A percentile compares a stretch with the other conserved stretches of the same genome.
Evolutionary conservation across 345 rosid species (phyloP).

Genomic region (Erodium maritimum): DNA sequence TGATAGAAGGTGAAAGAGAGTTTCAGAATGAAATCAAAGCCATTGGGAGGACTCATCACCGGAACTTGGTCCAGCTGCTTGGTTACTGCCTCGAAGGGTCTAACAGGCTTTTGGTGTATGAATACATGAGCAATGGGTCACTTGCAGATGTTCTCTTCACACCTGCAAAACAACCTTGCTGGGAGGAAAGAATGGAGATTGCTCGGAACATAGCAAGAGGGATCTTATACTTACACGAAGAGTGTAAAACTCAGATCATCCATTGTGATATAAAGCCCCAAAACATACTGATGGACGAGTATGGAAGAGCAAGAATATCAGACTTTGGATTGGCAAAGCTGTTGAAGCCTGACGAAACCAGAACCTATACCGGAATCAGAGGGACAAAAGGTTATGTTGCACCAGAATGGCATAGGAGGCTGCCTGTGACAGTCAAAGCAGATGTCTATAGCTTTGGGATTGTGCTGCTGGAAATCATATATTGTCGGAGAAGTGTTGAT

Average conservation of each 20-base stretch:
- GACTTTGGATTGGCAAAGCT: slow-evolving; percentile 25
- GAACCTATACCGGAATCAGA: slow-evolving; percentile 13
- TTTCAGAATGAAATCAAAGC: slow-evolving; percentile 18
- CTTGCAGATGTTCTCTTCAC: slow-evolving; percentile 18
- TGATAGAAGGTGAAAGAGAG: slow-evolving; percentile 12
- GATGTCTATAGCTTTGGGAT: slow-evolving; percentile 23
- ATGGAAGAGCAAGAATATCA: slow-evolving; percentile 11
- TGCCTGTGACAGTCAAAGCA: slow-evolving; percentile 18
- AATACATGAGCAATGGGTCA: slow-evolving; percentile 23
- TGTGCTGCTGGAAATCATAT: slow-evolving; percentile 14
- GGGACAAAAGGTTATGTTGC: slow-evolving; percentile 15
- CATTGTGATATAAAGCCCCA: slow-evolving; percentile 24
- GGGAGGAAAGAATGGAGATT: slow-evolving; percentile 12
- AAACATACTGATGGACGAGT: slow-evolving; percentile 18
- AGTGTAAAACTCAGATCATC: slow-evolving; percentile 20
- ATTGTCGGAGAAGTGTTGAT: slow-evolving; percentile 7
- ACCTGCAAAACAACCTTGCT: slow-evolving; percentile 3
- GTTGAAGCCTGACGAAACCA: slow-evolving; percentile 21
- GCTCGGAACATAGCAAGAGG: slow-evolving; percentile 21
- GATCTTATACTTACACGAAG: slow-evolving; percentile 16
- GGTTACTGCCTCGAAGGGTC: slow-evolving; percentile 17
- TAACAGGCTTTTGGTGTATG: slow-evolving; percentile 17
- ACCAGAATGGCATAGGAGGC: slow-evolving; percentile 16
- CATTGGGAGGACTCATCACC: slow-evolving; percentile 22
- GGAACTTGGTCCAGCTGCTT: slow-evolving; percentile 15